phyloP scores from a whole-genome alignment of 257 asterid genomes.

The Primulina tabacum region DNA sequence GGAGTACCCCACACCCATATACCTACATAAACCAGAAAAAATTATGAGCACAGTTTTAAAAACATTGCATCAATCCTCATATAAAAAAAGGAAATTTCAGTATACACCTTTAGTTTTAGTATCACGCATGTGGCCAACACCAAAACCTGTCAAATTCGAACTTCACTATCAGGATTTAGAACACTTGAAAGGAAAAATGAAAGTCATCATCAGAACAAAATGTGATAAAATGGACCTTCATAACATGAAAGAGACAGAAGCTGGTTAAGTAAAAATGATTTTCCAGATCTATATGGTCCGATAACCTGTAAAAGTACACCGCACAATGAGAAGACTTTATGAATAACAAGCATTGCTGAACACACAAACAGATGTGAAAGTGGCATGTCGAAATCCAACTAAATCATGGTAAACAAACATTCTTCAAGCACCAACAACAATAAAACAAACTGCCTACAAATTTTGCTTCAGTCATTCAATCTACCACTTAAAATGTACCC shows the following conservation, averaged over 20 bases:
- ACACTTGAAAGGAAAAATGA: constrained; percentile 1
- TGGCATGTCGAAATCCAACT: background rate
- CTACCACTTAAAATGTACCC: constrained; percentile 8
- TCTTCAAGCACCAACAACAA: constrained; percentile 14
- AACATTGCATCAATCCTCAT: background rate
- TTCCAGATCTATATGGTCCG: constrained; percentile 99
- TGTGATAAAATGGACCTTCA: constrained; percentile 60
- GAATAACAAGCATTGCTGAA: constrained; percentile 3
- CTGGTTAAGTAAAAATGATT: constrained; percentile 95
- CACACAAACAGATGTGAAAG: constrained; percentile 10
- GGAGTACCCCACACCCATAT: constrained; percentile 99
- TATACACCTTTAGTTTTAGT: constrained; percentile 89
- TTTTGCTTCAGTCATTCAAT: background rate
- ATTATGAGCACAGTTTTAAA: constrained; percentile 3
- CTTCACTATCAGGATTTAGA: constrained; percentile 24
- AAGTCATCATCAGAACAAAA: background rate
- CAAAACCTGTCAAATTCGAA: constrained; percentile 67
- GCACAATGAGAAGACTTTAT: constrained; percentile 6
- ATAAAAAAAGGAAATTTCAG: constrained; percentile 9
- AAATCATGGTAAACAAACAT: background rate
- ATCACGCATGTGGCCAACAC: constrained; percentile 99
- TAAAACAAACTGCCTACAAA: constrained; percentile 1
- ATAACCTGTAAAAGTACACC: constrained; percentile 58
- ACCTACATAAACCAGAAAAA: constrained; percentile 42
- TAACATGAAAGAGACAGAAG: constrained; percentile 94